Base-by-base conservation (phyloP, 441 rosid species). In the Lagerstroemia fauriei region DNA sequence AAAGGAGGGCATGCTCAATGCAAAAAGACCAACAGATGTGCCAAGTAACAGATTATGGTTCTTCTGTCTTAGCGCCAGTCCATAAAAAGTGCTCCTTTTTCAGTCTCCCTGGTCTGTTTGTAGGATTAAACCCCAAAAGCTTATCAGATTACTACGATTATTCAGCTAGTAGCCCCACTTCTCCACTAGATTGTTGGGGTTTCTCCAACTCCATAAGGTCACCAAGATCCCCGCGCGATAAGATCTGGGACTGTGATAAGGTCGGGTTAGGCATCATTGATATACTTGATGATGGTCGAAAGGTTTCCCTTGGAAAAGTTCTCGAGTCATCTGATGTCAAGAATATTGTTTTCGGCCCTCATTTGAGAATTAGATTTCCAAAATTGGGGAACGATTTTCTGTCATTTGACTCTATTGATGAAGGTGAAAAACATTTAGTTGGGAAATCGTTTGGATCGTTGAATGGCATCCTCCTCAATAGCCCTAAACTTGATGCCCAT, bases 401-500 rank as follows among this genome's bases (percentile, higher is more conserved):
- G 29, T 75, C 78, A 12, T 75, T 75, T 31, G 78, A 12, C 38
- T 75, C 78, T 22, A 61, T 75, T 75, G 61, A 75, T 75, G 78
- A 53, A 50, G 38, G 34, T 8, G 59, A 8, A 61, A 72, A n/a
- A 24, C 27, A 51, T 32, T 70, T 56, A 14, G 7, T 32, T 53
- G 65, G 16, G 51, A 59, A 44, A 32, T 46, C 18, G 22, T 50
- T 22, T 59, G 29, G 17, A 18, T 31, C 24, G 14, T 78, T 20
- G 9, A 29, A 46, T 50, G 66, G 81, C 70, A 31, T 6, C 46
- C 73, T 32, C 94, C 22, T 80, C 75, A 90, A 86, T 79, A 71
- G 88, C 24, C 86, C 91, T 27, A 83, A 85, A 73, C 57, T 80
- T 81, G 87, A 63, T 79, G 78, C 70, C 72, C 44, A 78, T 56